A percentile compares a stretch with the other conserved stretches of the same genome.
Evolutionary conservation across 2,329 filamentous ascomycete species (phyloP).

Genomic region (Fusarium sp.): DNA sequence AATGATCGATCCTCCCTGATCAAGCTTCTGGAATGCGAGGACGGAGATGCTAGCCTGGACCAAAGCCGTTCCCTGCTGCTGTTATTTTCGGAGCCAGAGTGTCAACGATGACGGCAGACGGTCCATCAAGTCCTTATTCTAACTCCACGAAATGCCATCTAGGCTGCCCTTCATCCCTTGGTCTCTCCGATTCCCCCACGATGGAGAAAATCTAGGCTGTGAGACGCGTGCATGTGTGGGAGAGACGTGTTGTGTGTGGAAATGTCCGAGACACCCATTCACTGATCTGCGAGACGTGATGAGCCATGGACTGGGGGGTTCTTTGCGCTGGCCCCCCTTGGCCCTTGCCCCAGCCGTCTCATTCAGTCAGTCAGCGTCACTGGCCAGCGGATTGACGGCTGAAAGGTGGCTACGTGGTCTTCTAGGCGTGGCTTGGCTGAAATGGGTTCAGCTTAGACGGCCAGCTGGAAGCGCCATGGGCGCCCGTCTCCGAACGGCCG

Average conservation of each 20-base stretch:
- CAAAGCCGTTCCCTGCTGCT: conserved; percentile 13
- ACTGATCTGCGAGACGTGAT: conserved; percentile 29
- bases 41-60: conserved; percentile 28
- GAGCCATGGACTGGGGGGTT: conserved; percentile 11
- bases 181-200: conserved; percentile 15
- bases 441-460: background rate
- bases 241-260: conserved; percentile 8
- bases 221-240: conserved; percentile 4
- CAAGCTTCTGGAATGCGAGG: conserved; percentile 42
- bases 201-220: conserved; percentile 11
- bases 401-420: conserved; percentile 20
- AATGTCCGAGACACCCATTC: conserved; percentile 35
- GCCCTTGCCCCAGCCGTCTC: conserved; percentile 26
- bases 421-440: conserved; percentile 19
- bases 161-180: background rate
- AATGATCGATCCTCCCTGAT: conserved; percentile 32
- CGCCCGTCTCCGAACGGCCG: conserved; percentile 12
- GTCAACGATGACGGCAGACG: conserved; percentile 11
- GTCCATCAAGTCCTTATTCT: conserved; percentile 4
- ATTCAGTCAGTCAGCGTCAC: conserved; percentile 9
- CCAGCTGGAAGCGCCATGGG: conserved; percentile 23
- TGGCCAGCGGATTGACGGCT: conserved; percentile 11
- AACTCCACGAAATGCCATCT: conserved; percentile 5
- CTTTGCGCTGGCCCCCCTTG: conserved; percentile 6
- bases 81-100: conserved; percentile 34